Percentiles rank a stretch among this genome's conserved stretches.
Evolutionary conservation across 805 yeast genomes (phyloP).

Genomic region (Kodamaea kakaduensis): DNA sequence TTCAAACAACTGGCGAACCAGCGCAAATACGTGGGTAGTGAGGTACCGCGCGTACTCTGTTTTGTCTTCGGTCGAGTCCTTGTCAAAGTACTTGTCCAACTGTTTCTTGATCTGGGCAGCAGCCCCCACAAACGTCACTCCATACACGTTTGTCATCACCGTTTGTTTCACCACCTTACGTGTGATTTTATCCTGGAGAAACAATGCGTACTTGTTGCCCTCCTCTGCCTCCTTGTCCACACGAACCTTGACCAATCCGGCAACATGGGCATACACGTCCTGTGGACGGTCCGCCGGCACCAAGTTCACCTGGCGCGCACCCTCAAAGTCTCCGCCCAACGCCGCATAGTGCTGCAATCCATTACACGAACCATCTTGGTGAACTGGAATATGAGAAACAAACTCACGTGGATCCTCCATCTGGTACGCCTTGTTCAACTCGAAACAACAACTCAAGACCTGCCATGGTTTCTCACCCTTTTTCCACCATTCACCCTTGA

Average conservation of each 20-base stretch:
- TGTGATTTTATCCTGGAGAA: conserved; percentile 58
- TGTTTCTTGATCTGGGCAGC: conserved; percentile 82
- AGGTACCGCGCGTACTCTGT: conserved; percentile 52
- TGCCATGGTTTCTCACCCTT: conserved; percentile 84
- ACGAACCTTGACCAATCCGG: conserved; percentile 54
- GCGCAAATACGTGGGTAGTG: conserved; percentile 72
- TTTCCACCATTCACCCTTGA: conserved; percentile 61
- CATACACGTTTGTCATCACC: conserved; percentile 97
- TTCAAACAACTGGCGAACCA: conserved; percentile 78
- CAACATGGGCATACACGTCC: conserved; percentile 73
- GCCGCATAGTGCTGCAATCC: conserved; percentile 88
- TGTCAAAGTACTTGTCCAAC: conserved; percentile 54
- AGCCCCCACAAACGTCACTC: conserved; percentile 94
- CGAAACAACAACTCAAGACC: conserved; percentile 66
- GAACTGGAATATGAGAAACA: conserved; percentile 72
- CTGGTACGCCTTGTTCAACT: conserved; percentile 56
- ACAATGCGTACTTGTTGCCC: conserved; percentile 52
- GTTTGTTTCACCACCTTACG: conserved; percentile 95
- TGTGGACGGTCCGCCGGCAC: conserved; percentile 69
- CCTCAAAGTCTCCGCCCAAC: conserved; percentile 78
- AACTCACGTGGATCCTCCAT: conserved; percentile 61
- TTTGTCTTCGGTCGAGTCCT: conserved; percentile 40
- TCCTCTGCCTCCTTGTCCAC: conserved; percentile 50
- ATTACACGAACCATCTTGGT: conserved; percentile 85
- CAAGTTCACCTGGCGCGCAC: conserved; percentile 76